Conservation (phyloP, 2,329 filamentous ascomycete genomes). For the Proliferodiscus dingleyae region DNA sequence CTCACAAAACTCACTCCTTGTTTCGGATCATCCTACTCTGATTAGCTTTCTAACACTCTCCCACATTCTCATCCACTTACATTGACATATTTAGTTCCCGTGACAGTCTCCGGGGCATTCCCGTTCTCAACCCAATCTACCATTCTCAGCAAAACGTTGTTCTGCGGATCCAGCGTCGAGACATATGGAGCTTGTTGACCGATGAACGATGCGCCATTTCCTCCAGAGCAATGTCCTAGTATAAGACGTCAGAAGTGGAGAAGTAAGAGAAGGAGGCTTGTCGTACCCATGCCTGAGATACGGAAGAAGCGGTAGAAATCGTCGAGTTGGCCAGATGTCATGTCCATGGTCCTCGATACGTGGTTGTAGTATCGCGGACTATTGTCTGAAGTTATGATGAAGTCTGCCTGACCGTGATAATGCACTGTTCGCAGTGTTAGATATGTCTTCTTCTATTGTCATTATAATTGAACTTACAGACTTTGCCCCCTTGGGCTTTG, state of each 20-base stretch:
- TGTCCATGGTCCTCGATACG: slow-evolving; percentile 34
- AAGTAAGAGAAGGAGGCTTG: too few species aligned
- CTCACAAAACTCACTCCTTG: slow-evolving; percentile 17
- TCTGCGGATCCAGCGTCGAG: slow-evolving; percentile 31
- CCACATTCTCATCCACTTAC: slow-evolving; percentile 7
- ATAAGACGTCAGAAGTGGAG: too few species aligned
- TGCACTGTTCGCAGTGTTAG: background rate
- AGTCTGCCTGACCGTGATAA: slow-evolving; percentile 20
- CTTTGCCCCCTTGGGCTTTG: slow-evolving; percentile 16
- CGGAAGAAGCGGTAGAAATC: slow-evolving; percentile 46
- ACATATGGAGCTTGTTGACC: slow-evolving; percentile 23
- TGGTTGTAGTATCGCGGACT: slow-evolving; percentile 42
- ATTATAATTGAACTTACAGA: slow-evolving; percentile 6
- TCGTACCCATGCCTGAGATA: slow-evolving; percentile 45
- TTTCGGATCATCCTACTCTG: slow-evolving; percentile 18
- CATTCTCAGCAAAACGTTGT: slow-evolving; percentile 44
- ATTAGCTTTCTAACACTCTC: background rate
- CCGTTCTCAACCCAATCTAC: slow-evolving; percentile 43
- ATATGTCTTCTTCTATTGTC: background rate
- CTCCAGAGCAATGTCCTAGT: slow-evolving; percentile 46
- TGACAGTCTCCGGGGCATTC: slow-evolving; percentile 33
- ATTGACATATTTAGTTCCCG: slow-evolving; percentile 20
- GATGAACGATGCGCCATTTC: slow-evolving; percentile 38
- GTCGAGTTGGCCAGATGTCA: slow-evolving; percentile 33
- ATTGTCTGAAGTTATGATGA: slow-evolving; percentile 38